Base-by-base conservation (phyloP, 208 protist genomes). In the Vickermania spadyakhi region DNA sequence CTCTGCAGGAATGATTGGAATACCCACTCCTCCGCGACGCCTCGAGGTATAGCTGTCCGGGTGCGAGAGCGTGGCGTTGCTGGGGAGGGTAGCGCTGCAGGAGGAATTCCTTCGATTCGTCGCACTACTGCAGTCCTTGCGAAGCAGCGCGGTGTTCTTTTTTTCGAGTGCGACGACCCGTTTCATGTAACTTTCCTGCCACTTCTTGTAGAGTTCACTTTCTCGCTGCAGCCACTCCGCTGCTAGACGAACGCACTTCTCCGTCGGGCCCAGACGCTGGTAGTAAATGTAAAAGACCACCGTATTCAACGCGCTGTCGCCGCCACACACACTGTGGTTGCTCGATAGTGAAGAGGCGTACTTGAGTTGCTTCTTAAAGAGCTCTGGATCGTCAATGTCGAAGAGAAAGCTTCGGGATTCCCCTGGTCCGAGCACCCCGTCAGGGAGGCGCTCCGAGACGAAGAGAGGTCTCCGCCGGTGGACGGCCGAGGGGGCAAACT, bases 201-300 rank as follows among this genome's bases (percentile, higher is more conserved):
- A 87, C 28, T 45, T 56, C 7, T 42, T 29, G 49, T 86, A 85
- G 14, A 70, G 72, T 18, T 62, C 60, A 50, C 60, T 28, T 59
- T 91, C 80, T 28, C 64, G 65, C 21, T 59, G 29, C 3, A 91
- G 31, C 78, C 81, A 91, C 53, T 71, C 66, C 13, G 64, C 71
- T 0, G 78, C 80, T 0, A 28, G 21, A 5, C 77, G 64, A 3
- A 85, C 62, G 56, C 75, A 91, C 58, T 63, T 63, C 54, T 74
- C 61, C 52, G 75, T 72, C 26, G 78, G 68, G 4, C 84, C 80
- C 2, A 91, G 66, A 2, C 73, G 64, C 26, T 69, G 66, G 62
- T 86, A 91, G 65, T 84, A 81, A 1, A 91, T 63, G 31, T 79
- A 79, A 28, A 91, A 78, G 22, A 67, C 67, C 3, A 66, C 64